Conservation (phyloP, 176 grass and related monocot genomes). For the Oryza nivara region DNA sequence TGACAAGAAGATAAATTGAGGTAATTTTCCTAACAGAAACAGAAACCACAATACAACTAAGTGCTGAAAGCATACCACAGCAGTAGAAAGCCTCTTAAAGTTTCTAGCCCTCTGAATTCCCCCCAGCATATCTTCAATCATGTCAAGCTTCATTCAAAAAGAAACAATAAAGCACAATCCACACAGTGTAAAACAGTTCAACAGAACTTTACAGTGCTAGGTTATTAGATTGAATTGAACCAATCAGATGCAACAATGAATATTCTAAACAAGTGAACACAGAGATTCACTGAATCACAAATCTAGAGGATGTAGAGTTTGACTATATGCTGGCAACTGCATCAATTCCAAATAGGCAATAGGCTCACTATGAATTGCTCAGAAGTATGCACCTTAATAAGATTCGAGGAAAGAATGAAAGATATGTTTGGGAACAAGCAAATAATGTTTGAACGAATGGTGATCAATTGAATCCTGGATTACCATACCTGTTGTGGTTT, state of each 20-base stretch:
- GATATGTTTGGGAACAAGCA: background rate
- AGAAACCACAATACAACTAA: constrained; percentile 35
- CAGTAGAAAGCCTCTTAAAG: constrained; percentile 63
- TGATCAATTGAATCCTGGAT: background rate
- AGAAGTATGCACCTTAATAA: background rate
- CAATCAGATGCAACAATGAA: constrained; percentile 13
- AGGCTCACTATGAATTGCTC: background rate
- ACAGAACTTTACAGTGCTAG: constrained; percentile 1
- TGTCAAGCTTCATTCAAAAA: constrained; percentile 70
- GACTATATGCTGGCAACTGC: constrained; percentile 20
- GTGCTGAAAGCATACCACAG: constrained; percentile 67
- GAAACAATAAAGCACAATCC: constrained; percentile 37
- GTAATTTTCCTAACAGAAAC: constrained; percentile 45
- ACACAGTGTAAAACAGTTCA: constrained; percentile 10
- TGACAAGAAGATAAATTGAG: constrained; percentile 28
- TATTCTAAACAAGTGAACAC: background rate
- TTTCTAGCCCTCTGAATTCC: constrained; percentile 62
- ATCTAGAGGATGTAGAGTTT: constrained; percentile 30
- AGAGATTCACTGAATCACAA: constrained; percentile 16
- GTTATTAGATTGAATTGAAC: constrained; percentile 28
- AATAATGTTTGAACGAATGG: background rate
- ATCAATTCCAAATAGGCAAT: constrained; percentile 10
- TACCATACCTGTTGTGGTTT: constrained; percentile 72
- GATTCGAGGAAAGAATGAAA: background rate
- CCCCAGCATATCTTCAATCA: constrained; percentile 57